A percentile compares a stretch with the other conserved stretches of the same genome.
phyloP scores from a whole-genome alignment of 352 stramenopile species.

The Globisporangium orthogonon region DNA sequence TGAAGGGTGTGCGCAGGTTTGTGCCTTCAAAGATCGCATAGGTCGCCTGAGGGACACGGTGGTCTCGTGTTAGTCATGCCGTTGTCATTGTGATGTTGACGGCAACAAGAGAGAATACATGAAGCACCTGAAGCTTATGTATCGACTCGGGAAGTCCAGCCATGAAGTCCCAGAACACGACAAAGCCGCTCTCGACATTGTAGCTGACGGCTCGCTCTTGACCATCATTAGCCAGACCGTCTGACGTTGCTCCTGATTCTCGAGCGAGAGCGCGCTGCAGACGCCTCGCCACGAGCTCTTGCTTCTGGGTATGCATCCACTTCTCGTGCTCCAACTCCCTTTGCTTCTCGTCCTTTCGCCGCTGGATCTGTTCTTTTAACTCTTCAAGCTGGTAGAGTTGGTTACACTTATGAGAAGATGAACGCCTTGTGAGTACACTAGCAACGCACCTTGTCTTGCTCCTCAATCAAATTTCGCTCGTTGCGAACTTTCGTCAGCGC shows the following conservation, averaged over 20 bases:
- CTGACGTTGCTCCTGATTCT: conserved; percentile 5
- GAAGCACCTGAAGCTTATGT: conserved; percentile 27
- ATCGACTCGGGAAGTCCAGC: conserved; percentile 17
- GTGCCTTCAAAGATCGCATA: conserved; percentile 42
- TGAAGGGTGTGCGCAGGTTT: conserved; percentile 32
- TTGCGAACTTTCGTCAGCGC: conserved; percentile 38
- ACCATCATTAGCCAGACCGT: background rate
- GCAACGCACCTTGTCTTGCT: conserved; percentile 42
- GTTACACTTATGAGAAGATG: background rate
- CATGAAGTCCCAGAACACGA: conserved; percentile 43
- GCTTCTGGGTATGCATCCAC: conserved; percentile 48
- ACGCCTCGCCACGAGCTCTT: conserved; percentile 31
- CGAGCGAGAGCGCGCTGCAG: conserved; percentile 32
- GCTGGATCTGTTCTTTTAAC: conserved; percentile 34
- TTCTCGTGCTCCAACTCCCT: conserved; percentile 35
- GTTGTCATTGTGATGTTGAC: background rate
- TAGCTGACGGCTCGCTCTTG: conserved; percentile 10
- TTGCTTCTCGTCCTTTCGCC: conserved; percentile 37
- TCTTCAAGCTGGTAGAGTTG: conserved; percentile 29
- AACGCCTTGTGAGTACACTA: background rate
- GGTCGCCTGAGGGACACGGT: conserved; percentile 20
- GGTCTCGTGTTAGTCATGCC: background rate
- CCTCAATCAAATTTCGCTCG: conserved; percentile 49
- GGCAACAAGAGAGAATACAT: background rate
- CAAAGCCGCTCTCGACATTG: conserved; percentile 27